phyloP scores from a whole-genome alignment of 2,329 filamentous ascomycete species.

The Trichoderma sp. region DNA sequence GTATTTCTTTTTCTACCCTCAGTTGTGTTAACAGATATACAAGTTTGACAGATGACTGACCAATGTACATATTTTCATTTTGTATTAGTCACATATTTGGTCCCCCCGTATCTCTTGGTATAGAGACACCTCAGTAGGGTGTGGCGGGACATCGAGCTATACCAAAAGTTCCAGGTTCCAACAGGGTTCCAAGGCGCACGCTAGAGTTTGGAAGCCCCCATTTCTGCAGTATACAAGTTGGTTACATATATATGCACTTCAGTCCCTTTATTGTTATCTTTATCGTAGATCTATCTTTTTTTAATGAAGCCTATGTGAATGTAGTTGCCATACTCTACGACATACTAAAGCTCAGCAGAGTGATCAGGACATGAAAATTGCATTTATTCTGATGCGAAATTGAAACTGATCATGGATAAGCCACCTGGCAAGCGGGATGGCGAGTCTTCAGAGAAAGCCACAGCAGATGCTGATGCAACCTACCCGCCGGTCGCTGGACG shows the following conservation, averaged over 20 bases:
- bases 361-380: neutral
- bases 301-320: neutral
- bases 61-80: neutral
- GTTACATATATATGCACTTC: neutral
- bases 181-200: neutral
- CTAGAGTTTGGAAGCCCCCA: neutral
- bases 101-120: neutral
- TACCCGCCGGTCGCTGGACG: neutral
- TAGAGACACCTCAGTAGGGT: neutral
- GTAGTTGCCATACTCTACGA: neutral
- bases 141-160: neutral
- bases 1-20: neutral
- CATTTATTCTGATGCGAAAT: neutral
- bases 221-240: neutral
- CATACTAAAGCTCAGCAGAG: neutral
- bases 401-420: neutral
- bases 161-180: neutral
- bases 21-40: neutral
- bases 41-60: neutral
- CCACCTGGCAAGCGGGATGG: neutral
- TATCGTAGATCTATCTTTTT: neutral
- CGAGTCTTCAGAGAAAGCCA: neutral
- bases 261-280: neutral
- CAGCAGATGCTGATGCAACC: neutral
- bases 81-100: neutral